Conservation (phyloP, 306 rosid species). For the Sesbania bispinosa region DNA sequence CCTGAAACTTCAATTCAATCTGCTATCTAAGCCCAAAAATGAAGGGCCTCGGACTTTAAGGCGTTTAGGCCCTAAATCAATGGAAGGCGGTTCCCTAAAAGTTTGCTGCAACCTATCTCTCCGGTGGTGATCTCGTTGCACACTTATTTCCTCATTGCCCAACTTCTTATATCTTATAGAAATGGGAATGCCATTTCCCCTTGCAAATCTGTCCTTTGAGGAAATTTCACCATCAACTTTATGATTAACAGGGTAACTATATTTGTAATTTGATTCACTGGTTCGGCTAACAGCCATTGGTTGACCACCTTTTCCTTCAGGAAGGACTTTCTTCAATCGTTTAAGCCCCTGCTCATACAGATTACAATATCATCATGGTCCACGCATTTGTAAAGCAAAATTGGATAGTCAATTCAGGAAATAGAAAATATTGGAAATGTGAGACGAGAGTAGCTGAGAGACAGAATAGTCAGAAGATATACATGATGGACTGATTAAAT, state of each 20-base stretch:
- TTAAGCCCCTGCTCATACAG: constrained; percentile 56
- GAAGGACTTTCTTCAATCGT: constrained; percentile 69
- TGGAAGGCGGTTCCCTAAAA: constrained; percentile 47
- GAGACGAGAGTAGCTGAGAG: neutral
- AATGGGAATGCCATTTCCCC: constrained; percentile 56
- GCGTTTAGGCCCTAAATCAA: constrained; percentile 65
- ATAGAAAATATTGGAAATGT: neutral
- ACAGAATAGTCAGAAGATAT: neutral
- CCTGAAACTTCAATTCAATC: constrained; percentile 53
- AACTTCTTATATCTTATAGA: constrained; percentile 63
- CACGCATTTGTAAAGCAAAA: neutral
- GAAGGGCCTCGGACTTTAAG: constrained; percentile 79
- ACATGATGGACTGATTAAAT: neutral
- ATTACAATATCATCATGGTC: neutral
- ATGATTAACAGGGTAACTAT: constrained; percentile 29
- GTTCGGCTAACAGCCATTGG: constrained; percentile 42
- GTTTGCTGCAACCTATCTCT: constrained; percentile 52
- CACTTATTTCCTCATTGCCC: constrained; percentile 47
- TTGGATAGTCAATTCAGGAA: neutral
- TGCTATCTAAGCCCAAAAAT: constrained; percentile 56
- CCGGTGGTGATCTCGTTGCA: constrained; percentile 62
- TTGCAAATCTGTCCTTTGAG: constrained; percentile 42
- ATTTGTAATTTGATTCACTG: constrained; percentile 49
- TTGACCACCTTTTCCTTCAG: constrained; percentile 48
- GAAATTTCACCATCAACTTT: constrained; percentile 43